Evolutionary conservation across 2,329 filamentous ascomycete species (phyloP).

Genomic region (Aspergillus ustus): DNA sequence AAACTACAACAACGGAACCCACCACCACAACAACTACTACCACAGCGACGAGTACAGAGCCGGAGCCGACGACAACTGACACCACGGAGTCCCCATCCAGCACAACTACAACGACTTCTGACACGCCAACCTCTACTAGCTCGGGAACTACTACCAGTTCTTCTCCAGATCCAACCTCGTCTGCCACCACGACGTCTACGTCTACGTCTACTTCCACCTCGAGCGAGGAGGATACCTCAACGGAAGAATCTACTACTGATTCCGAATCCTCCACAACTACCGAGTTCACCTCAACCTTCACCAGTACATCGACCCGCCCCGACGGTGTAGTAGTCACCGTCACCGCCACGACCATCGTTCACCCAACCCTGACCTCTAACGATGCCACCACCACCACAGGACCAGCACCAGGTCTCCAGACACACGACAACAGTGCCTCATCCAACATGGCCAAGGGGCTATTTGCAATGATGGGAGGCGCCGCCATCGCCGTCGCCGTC

Average conservation of each 20-base stretch:
- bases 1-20: conserved; percentile 3
- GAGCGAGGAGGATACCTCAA: conserved; percentile 15
- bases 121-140: conserved; percentile 16
- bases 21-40: conserved; percentile 7
- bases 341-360: conserved; percentile 51
- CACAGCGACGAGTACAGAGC: not conserved
- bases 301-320: conserved; percentile 47
- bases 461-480: conserved; percentile 46
- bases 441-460: conserved; percentile 40
- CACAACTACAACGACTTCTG: conserved; percentile 8
- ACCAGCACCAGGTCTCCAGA: conserved; percentile 46
- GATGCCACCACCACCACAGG: conserved; percentile 30
- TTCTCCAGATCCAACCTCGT: conserved; percentile 14
- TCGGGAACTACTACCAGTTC: conserved; percentile 11
- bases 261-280: conserved; percentile 28
- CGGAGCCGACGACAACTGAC: conserved; percentile 4
- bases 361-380: conserved; percentile 36
- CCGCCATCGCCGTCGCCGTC: conserved; percentile 45
- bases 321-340: conserved; percentile 49
- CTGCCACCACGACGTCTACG: conserved; percentile 11
- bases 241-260: conserved; percentile 14
- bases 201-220: conserved; percentile 29
- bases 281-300: conserved; percentile 44
- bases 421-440: conserved; percentile 37
- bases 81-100: conserved; percentile 13